Conservation (phyloP, 1,284 basidiomycete genomes). For the Schizopora paradoxa region DNA sequence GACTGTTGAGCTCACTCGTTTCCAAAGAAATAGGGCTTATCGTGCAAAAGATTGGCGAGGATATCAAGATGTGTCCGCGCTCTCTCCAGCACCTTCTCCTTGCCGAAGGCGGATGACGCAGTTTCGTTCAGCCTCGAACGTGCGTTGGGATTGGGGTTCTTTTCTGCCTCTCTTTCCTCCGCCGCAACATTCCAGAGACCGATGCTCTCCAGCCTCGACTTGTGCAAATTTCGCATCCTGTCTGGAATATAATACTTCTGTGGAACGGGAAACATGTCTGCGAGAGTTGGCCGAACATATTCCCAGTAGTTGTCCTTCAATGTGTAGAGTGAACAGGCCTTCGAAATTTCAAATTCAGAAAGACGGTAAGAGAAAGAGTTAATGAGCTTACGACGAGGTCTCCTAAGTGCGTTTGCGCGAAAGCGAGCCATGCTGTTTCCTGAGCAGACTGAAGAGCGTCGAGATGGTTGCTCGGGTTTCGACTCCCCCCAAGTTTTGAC, state of each 20-base stretch:
- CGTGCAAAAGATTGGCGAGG: conserved; percentile 49
- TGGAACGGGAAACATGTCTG: conserved; percentile 54
- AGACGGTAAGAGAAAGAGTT: conserved; percentile 1
- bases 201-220: conserved; percentile 51
- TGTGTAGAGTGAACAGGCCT: conserved; percentile 58
- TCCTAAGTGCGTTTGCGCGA: conserved; percentile 61
- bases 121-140: conserved; percentile 24
- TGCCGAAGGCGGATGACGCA: conserved; percentile 47
- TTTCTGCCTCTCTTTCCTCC: conserved; percentile 35
- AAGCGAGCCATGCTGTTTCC: conserved; percentile 54
- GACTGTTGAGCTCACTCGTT: conserved; percentile 32
- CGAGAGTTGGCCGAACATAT: conserved; percentile 49
- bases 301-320: conserved; percentile 55
- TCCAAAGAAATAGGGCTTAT: conserved; percentile 47
- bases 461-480: conserved; percentile 38
- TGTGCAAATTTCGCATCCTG: conserved; percentile 53
- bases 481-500: conserved; percentile 39
- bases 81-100: conserved; percentile 62
- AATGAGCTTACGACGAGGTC: conserved; percentile 57
- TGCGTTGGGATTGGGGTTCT: conserved; percentile 14
- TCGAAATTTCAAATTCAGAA: conserved; percentile 23
- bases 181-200: conserved; percentile 58
- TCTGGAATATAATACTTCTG: conserved; percentile 67
- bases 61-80: conserved; percentile 51
- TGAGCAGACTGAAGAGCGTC: conserved; percentile 42